Conservation (phyloP, 2,329 filamentous ascomycete species). For the Paramyrothecium sp. region DNA sequence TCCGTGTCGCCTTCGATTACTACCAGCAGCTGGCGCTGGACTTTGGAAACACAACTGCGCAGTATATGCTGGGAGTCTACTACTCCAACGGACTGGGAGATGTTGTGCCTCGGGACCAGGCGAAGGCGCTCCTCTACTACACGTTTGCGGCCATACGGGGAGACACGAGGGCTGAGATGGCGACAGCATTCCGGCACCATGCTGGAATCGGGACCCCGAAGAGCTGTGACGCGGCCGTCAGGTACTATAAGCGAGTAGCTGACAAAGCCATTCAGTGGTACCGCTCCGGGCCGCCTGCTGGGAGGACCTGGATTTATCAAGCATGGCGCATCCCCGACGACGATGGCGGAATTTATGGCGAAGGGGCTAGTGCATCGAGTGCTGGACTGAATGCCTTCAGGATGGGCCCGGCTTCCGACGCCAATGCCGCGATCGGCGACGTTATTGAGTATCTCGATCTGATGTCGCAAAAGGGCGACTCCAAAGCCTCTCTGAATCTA, state of each 20-base stretch:
- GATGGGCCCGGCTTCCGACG: constrained; percentile 71
- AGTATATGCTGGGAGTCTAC: constrained; percentile 94
- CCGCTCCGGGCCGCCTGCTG: constrained; percentile 86
- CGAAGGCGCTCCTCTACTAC: constrained; percentile 89
- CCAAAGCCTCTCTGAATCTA: constrained; percentile 82
- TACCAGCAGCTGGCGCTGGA: constrained; percentile 75
- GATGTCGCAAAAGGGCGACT: constrained; percentile 85
- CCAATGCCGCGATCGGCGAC: constrained; percentile 85
- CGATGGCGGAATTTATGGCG: constrained; percentile 87
- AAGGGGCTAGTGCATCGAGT: constrained; percentile 88
- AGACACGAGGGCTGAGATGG: constrained; percentile 88
- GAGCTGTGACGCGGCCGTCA: constrained; percentile 79
- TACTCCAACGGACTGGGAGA: constrained; percentile 89
- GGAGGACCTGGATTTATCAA: constrained; percentile 73
- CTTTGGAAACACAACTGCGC: constrained; percentile 85
- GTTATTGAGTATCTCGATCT: constrained; percentile 92
- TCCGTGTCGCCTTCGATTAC: constrained; percentile 73
- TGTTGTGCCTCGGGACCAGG: constrained; percentile 80
- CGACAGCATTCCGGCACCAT: constrained; percentile 81
- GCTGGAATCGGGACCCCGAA: constrained; percentile 81
- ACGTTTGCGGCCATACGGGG: constrained; percentile 87
- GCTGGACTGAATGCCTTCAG: constrained; percentile 80
- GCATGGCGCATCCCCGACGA: constrained; percentile 88
- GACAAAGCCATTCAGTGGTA: constrained; percentile 90
- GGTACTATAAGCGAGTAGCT: constrained; percentile 90